Conservation (phyloP, 2,329 filamentous ascomycete species). For the Neurospora crassa region DNA sequence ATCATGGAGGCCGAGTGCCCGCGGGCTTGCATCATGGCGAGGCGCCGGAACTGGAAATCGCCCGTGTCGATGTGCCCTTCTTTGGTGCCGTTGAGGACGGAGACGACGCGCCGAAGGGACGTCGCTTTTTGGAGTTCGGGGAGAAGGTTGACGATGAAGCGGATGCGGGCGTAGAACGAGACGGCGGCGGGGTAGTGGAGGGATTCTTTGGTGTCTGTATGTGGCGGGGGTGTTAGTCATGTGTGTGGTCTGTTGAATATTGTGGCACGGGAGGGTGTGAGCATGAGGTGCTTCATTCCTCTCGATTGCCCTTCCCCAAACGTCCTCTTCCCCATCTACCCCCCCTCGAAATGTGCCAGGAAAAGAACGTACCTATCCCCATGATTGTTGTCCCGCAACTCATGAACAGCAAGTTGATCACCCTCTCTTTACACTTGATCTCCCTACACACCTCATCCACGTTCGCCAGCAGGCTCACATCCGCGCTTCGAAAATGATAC, state of each 20-base stretch:
- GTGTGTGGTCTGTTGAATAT: background rate
- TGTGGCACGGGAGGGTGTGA: background rate
- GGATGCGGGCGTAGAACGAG: constrained; percentile 47
- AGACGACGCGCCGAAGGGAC: constrained; percentile 41
- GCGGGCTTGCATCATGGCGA: constrained; percentile 29
- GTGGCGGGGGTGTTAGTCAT: background rate
- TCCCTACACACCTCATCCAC: constrained; percentile 38
- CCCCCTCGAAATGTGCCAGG: background rate
- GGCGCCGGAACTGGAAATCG: constrained; percentile 34
- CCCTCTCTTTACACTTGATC: constrained; percentile 32
- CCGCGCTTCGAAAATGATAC: constrained; percentile 38
- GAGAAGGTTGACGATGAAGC: constrained; percentile 47
- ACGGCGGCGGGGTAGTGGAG: constrained; percentile 42
- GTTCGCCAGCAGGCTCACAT: constrained; percentile 39
- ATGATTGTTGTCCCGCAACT: constrained; percentile 28
- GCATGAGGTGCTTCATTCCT: background rate
- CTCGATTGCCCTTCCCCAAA: background rate
- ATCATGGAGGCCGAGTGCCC: constrained; percentile 39
- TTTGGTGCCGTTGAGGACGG: constrained; percentile 41
- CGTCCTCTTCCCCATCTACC: background rate
- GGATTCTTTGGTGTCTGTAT: constrained; percentile 45
- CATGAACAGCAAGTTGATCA: constrained; percentile 38
- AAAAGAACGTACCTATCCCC: constrained; percentile 15
- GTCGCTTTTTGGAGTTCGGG: constrained; percentile 40
- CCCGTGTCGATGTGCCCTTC: constrained; percentile 38